These are phyloP conservation scores for Senna siamea DNA, from an alignment of 306 rosid species.

Conservation along the genomic window DNA sequence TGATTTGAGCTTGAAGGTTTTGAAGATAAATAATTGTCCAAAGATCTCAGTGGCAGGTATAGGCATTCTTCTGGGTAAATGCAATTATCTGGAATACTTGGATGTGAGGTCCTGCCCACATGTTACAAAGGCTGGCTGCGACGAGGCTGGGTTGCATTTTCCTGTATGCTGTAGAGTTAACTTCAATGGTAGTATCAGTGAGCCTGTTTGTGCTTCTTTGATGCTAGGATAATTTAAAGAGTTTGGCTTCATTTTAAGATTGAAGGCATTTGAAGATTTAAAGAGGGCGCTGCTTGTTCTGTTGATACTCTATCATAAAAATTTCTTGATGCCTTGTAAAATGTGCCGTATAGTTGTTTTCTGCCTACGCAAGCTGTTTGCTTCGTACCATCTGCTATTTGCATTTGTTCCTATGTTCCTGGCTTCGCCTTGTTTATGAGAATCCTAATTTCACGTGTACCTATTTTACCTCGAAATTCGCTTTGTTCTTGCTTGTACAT, in stretches of 20 bases:
- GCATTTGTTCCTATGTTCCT: constrained; percentile 7
- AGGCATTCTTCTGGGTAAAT: constrained; percentile 65
- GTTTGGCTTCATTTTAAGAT: constrained; percentile 6
- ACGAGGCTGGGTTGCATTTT: constrained; percentile 77
- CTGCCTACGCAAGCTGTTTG: not conserved
- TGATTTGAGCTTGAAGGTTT: constrained; percentile 65
- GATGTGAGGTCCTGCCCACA: constrained; percentile 90
- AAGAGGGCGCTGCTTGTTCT: not conserved
- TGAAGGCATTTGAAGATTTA: constrained; percentile 33
- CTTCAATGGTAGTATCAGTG: constrained; percentile 67
- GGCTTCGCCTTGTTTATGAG: not conserved
- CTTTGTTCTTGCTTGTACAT: not conserved
- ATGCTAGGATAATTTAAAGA: constrained; percentile 28
- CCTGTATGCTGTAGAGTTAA: constrained; percentile 75
- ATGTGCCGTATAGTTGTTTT: no score
- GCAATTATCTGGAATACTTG: constrained; percentile 67
- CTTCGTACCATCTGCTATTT: not conserved
- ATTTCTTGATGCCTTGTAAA: constrained; percentile 33
- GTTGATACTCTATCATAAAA: constrained; percentile 28
- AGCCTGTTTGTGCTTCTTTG: constrained; percentile 59
- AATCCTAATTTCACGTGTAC: not conserved
- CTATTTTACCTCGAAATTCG: not conserved
- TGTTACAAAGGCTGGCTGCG: constrained; percentile 73
- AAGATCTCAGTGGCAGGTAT: constrained; percentile 80
- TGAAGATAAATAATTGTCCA: constrained; percentile 84